A percentile compares a stretch with the other conserved stretches of the same genome.
phyloP scores from a whole-genome alignment of 2,329 filamentous ascomycete species.

The Claviceps cyperi region DNA sequence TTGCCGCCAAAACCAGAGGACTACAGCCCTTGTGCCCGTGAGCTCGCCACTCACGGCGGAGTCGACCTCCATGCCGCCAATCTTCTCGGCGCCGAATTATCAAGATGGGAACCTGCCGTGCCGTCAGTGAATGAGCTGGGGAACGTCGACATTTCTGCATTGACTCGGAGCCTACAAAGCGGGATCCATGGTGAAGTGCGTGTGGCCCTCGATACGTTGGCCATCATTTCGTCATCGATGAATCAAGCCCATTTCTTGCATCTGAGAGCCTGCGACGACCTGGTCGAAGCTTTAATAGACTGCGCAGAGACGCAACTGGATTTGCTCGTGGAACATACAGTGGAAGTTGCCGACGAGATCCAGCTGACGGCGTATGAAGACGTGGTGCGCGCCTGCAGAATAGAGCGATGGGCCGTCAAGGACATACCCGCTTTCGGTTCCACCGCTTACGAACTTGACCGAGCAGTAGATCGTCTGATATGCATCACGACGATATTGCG shows the following conservation, averaged over 20 bases:
- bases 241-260: constrained; percentile 50
- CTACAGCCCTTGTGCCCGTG: constrained; percentile 40
- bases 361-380: constrained; percentile 79
- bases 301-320: constrained; percentile 85
- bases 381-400: constrained; percentile 60
- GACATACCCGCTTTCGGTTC: constrained; percentile 63
- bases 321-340: constrained; percentile 66
- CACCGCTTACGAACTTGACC: constrained; percentile 65
- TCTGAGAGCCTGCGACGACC: constrained; percentile 66
- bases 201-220: constrained; percentile 72
- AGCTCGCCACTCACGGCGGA: constrained; percentile 52
- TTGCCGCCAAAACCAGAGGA: constrained; percentile 33
- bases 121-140: constrained; percentile 68
- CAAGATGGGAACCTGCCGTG: constrained; percentile 56
- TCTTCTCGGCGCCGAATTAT: constrained; percentile 51
- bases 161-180: constrained; percentile 80
- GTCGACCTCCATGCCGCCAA: constrained; percentile 52
- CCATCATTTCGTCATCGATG: constrained; percentile 48
- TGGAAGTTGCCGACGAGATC: constrained; percentile 76
- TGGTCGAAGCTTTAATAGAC: constrained; percentile 77
- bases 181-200: constrained; percentile 84
- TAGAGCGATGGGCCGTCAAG: constrained; percentile 58
- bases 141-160: constrained; percentile 75
- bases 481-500: constrained; percentile 86
- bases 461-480: constrained; percentile 73